phyloP scores from a whole-genome alignment of 1,284 basidiomycete genomes.

The Tylopilus sp. region DNA sequence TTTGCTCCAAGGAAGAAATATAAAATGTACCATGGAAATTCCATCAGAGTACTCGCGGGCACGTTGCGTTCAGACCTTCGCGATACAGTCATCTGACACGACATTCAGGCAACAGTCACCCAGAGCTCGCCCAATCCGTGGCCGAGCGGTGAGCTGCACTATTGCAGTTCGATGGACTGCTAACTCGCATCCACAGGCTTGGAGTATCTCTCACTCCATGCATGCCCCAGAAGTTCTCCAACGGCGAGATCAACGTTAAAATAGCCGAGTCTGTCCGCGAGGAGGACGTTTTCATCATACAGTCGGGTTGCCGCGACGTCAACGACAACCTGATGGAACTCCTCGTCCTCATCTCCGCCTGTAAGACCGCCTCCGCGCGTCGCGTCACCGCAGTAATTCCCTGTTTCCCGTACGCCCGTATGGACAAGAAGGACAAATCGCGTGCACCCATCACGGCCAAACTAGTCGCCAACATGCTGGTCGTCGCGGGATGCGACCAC shows the following conservation, averaged over 20 bases:
- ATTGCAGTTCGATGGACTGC: conserved; percentile 43
- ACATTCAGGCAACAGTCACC: conserved; percentile 88
- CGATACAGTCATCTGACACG: conserved; percentile 20
- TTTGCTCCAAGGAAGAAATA: conserved; percentile 14
- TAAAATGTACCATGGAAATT: conserved; percentile 86
- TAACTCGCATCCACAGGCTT: conserved; percentile 55
- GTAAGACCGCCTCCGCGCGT: conserved; percentile 94
- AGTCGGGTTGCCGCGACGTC: conserved; percentile 74
- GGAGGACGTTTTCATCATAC: conserved; percentile 96
- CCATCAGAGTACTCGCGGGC: conserved; percentile 91
- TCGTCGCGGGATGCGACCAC: conserved; percentile 95
- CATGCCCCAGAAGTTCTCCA: conserved; percentile 93
- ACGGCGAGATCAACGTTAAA: conserved; percentile 89
- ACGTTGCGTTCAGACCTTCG: conserved; percentile 31
- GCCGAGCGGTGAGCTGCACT: conserved; percentile 84
- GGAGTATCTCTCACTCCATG: conserved; percentile 87
- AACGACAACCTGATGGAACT: conserved; percentile 90
- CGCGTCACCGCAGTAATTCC: conserved; percentile 98
- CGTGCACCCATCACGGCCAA: conserved; percentile 98
- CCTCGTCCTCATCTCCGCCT: conserved; percentile 86
- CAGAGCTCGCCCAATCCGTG: conserved; percentile 91
- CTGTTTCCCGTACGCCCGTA: conserved; percentile 93
- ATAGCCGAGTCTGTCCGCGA: conserved; percentile 93
- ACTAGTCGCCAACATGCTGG: conserved; percentile 95
- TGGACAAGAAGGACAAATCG: conserved; percentile 98